A percentile compares a stretch with the other conserved stretches of the same genome.
These are phyloP conservation scores for Simplicillium aogashimaense DNA, from an alignment of 2,329 filamentous ascomycete species.

Conservation along the genomic window DNA sequence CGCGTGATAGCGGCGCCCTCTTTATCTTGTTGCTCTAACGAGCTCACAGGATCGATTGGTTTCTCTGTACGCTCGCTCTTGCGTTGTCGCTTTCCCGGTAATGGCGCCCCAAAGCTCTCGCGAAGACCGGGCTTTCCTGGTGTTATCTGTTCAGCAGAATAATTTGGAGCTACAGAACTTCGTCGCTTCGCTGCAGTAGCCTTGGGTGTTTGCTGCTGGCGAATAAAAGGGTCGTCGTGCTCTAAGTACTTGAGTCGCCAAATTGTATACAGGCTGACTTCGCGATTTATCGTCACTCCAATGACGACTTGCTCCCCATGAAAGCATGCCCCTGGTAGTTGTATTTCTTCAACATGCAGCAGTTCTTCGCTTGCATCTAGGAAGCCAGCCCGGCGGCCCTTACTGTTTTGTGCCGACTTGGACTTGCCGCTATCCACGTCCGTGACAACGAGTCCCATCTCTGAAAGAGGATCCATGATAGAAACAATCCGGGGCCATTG, in stretches of 20 bases:
- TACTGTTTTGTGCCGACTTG: slow-evolving; percentile 18
- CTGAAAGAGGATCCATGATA: slow-evolving; percentile 74
- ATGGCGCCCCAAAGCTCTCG: slow-evolving; percentile 63
- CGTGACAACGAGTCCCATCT: slow-evolving; percentile 73
- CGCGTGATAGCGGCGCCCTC: slow-evolving; percentile 41
- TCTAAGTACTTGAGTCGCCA: slow-evolving; percentile 76
- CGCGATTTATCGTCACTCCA: slow-evolving; percentile 71
- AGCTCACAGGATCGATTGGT: slow-evolving; percentile 53
- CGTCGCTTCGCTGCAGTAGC: slow-evolving; percentile 41
- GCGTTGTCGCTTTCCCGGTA: slow-evolving; percentile 42
- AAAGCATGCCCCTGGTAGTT: slow-evolving; percentile 37
- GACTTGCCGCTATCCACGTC: slow-evolving; percentile 31
- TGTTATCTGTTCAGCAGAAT: slow-evolving; percentile 66
- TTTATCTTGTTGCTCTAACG: slow-evolving; percentile 58
- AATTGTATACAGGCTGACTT: slow-evolving; percentile 67
- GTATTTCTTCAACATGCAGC: slow-evolving; percentile 64
- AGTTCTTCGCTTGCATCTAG: slow-evolving; percentile 74
- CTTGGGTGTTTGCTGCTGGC: slow-evolving; percentile 35
- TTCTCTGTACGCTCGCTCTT: slow-evolving; percentile 43
- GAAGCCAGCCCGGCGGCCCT: slow-evolving; percentile 36
- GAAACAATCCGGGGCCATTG: slow-evolving; percentile 71
- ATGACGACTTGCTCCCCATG: slow-evolving; percentile 51
- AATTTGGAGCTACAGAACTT: slow-evolving; percentile 56
- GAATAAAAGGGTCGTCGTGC: slow-evolving; percentile 47
- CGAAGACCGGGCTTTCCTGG: slow-evolving; percentile 61